Percentiles rank a stretch among this genome's conserved stretches.
phyloP scores from a whole-genome alignment of 257 asterid species.

The Oldenlandia corymbosa region DNA sequence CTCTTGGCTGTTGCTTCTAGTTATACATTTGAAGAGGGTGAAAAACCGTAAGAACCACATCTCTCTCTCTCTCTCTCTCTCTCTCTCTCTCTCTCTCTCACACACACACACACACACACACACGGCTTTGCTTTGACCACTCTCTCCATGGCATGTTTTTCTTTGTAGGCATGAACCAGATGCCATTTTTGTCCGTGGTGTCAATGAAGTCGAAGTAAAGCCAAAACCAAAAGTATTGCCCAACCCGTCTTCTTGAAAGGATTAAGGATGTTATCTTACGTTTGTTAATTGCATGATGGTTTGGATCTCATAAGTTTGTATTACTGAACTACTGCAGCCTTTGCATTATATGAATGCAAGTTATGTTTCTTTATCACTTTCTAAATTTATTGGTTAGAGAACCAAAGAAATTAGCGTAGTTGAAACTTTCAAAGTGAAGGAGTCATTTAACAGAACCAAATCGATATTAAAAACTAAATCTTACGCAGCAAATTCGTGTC shows the following conservation, averaged over 20 bases:
- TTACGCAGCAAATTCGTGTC: no score
- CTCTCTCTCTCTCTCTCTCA: no score
- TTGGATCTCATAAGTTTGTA: constrained; percentile 6
- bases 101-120: no score
- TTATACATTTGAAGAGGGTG: constrained; percentile 91
- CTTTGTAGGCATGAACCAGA: constrained; percentile 84
- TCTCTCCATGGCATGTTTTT: not conserved
- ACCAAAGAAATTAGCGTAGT: no score
- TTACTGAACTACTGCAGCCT: not conserved
- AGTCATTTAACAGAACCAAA: no score
- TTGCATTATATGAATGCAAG: no score
- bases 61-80: constrained; percentile 3
- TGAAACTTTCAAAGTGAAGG: no score
- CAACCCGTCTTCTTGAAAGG: constrained; percentile 45
- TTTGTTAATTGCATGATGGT: constrained; percentile 10
- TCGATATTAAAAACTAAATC: no score
- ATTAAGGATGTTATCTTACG: constrained; percentile 1
- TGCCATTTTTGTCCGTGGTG: constrained; percentile 69
- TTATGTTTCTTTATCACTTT: no score
- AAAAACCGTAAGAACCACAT: constrained; percentile 50
- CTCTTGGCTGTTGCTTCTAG: constrained; percentile 89
- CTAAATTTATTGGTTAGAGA: no score
- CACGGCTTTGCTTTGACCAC: not conserved
- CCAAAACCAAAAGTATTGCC: constrained; percentile 81
- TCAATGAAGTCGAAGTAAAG: constrained; percentile 89